phyloP scores from a whole-genome alignment of 257 asterid species.

The Nicotiana obtusifolia region DNA sequence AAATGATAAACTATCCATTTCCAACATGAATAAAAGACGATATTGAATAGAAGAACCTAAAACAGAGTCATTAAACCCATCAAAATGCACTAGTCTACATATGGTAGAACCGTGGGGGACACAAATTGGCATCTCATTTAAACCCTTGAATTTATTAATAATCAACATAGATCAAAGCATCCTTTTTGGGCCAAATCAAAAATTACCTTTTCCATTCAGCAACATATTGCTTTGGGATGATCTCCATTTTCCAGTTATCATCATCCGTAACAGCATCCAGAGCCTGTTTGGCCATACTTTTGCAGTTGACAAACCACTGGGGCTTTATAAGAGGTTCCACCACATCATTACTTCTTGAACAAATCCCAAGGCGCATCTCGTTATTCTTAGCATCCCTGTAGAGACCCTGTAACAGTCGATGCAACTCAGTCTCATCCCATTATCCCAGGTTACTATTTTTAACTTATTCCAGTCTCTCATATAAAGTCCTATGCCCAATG shows the following conservation, averaged over 20 bases:
- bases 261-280: slow-evolving; percentile 72
- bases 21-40: neutral
- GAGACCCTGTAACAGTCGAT: slow-evolving; percentile 47
- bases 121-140: neutral
- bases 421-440: neutral
- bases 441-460: slow-evolving; percentile 1
- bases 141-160: neutral
- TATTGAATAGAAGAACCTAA: neutral
- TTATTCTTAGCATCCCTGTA: slow-evolving; percentile 67
- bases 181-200: neutral
- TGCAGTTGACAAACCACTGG: slow-evolving; percentile 93
- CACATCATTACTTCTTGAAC: slow-evolving; percentile 85
- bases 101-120: neutral
- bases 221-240: slow-evolving; percentile 76
- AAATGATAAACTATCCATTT: neutral
- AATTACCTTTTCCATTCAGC: slow-evolving; percentile 91
- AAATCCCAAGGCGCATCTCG: slow-evolving; percentile 93
- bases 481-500: neutral
- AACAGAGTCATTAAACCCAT: neutral
- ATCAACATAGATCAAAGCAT: neutral
- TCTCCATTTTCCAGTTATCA: slow-evolving; percentile 50
- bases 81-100: neutral
- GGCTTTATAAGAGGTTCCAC: slow-evolving; percentile 96
- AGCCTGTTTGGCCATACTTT: slow-evolving; percentile 74
- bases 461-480: neutral